Evolutionary conservation across 2,329 filamentous ascomycete genomes (phyloP), one percentile per base, ranked within the genome.

Genomic region (Paecilomyces dactylethromorphus): DNA sequence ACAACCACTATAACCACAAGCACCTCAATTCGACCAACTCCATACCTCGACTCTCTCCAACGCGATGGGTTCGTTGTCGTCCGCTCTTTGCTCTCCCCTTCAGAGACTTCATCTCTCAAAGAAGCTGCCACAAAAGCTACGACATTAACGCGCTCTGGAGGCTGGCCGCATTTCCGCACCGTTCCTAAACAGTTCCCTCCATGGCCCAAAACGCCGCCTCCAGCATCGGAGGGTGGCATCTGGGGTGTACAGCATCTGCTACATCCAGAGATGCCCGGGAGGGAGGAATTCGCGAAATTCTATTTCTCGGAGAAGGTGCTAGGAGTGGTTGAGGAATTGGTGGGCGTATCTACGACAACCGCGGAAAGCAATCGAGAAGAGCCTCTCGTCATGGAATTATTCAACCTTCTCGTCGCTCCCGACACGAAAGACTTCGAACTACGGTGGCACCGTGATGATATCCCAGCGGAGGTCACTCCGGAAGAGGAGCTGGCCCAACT

Each of bases 171-270:
- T 74, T 86, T 95, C 68, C 88, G 91, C 63, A 93, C 90, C 0
- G 84, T 94, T 2, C 90, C 90, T 57, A 95, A 95, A 74, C 91
- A 96, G 75, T 96, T 96, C 76, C 92, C 91, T 0, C 92, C 92
- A 0, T 96, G 91, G 91, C 79, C 83, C 3, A 79, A 79, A n/a
- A 78, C 80, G 55, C 77, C 81, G 1, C 77, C 79, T 0, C 74
- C 77, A 1, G 72, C 73, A 39, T 70, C 70, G 0, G 73, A 78
- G 55, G 75, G 81, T 56, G 90, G 90, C 21, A 95, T 96, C 73
- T 96, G 91, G 92, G 91, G 91, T 63, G 88, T 95, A 2, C 91
- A 96, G 79, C 89, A 92, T 73, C 82, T 96, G 4, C 80, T 96
- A 67, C 87, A 92, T 72, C 91, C 91, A 0, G 78, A 81, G 1